Base-by-base conservation (phyloP, 148 eudicot species). In the Silene latifolia region DNA sequence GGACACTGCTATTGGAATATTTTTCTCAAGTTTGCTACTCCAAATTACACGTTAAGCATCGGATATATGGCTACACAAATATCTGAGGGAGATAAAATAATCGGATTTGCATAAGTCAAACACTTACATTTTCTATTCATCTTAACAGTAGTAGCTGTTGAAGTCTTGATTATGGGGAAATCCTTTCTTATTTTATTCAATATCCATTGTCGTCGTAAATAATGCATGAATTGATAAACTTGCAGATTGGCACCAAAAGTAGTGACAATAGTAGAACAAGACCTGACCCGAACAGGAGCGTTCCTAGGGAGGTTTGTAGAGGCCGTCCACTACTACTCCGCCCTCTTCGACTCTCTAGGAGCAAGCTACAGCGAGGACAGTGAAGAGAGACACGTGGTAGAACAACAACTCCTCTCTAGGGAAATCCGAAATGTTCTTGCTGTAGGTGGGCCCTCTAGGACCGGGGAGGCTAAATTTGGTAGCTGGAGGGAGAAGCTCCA, bases 201-300 rank as follows among this genome's bases (percentile, higher is more conserved):
- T 32, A 32, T 32, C 5, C 35, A 32, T 32, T 32, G 35, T 32
- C 35, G 53, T 48, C 53, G 4, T 51, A 71, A 77, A 11, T 53
- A 74, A 27, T 65, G 60, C 57, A 14, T 65, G 60, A 58, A 70
- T 61, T 44, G 9, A 63, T 67, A 20, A 27, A 51, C 21, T 56
- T 80, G 53, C 89, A 95, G 99, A 77, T 89, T 92, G 86, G 89
- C 89, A 42, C 99, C 99, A 10, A 95, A 95, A 77, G 96, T 95
- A 13, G 96, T 95, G 67, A 95, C 99, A 2, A 90, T 95, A 47
- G 99, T 95, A 54, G 99, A 95, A 83, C 97, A 95, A 78, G 99
- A 95, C 87, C 79, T 95, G 62, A 95, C 91, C 82, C 93, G 90
- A 17, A 89, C 96, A n/a, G 96, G 93, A 0, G 86, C 96, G 0